These are phyloP conservation scores for Pholiota adiposa DNA, from an alignment of 1,284 basidiomycete species.

Conservation along the genomic window DNA sequence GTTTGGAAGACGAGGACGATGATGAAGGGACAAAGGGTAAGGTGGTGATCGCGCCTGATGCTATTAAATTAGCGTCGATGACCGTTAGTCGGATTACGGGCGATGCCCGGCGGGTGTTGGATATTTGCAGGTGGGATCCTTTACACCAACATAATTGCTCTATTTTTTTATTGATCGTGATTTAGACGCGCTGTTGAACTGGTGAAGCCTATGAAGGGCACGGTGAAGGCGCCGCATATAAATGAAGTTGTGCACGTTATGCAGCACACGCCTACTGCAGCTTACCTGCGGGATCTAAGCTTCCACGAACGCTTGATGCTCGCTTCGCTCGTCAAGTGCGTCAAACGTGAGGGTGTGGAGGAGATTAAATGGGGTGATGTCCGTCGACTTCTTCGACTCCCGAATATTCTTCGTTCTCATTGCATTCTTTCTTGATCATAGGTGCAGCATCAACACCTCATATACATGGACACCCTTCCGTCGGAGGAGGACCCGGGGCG, in stretches of 20 bases:
- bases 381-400: slow-evolving; percentile 25
- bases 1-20: slow-evolving; percentile 40
- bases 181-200: slow-evolving; percentile 83
- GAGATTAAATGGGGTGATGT: slow-evolving; percentile 88
- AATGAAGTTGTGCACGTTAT: slow-evolving; percentile 85
- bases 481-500: slow-evolving; percentile 53
- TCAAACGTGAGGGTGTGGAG: slow-evolving; percentile 84
- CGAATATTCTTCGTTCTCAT: background rate
- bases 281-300: slow-evolving; percentile 80
- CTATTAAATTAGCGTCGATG: slow-evolving; percentile 88
- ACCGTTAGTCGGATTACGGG: slow-evolving; percentile 94
- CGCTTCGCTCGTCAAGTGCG: slow-evolving; percentile 84
- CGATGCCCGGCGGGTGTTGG: slow-evolving; percentile 92
- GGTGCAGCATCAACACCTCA: slow-evolving; percentile 71
- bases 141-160: background rate
- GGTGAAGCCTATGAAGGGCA: slow-evolving; percentile 52
- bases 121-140: slow-evolving; percentile 81
- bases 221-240: slow-evolving; percentile 78
- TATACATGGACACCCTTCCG: slow-evolving; percentile 61
- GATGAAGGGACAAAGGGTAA: slow-evolving; percentile 37
- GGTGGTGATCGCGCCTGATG: slow-evolving; percentile 75
- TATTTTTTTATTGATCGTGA: background rate
- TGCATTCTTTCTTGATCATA: slow-evolving; percentile 33
- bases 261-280: slow-evolving; percentile 90
- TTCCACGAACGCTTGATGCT: slow-evolving; percentile 90